Conservation (phyloP, 2,329 filamentous ascomycete species). For the Sporothrix humicola region DNA sequence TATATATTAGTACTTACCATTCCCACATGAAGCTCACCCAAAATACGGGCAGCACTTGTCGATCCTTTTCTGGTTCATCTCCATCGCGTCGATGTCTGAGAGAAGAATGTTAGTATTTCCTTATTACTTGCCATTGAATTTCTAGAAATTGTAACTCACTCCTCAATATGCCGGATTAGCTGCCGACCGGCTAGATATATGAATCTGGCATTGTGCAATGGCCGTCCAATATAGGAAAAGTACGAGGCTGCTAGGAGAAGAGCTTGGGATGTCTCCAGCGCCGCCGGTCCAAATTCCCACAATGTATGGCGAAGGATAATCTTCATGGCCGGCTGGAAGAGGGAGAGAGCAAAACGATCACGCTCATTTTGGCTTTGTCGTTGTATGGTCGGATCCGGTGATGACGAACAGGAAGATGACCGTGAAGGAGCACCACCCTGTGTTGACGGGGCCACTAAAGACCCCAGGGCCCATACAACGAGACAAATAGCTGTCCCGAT, state of each 20-base stretch:
- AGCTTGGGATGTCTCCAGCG: conserved; percentile 44
- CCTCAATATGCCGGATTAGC: conserved; percentile 44
- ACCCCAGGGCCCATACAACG: conserved; percentile 47
- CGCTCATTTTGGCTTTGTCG: conserved; percentile 33
- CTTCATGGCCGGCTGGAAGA: conserved; percentile 47
- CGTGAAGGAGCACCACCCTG: background rate
- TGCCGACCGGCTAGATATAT: conserved; percentile 44
- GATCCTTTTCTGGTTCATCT: conserved; percentile 42
- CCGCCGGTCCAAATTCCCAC: conserved; percentile 44
- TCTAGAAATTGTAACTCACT: conserved; percentile 38
- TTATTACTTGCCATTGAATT: background rate
- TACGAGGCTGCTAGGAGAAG: conserved; percentile 48
- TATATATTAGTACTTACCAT: conserved; percentile 55
- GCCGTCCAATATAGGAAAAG: conserved; percentile 47
- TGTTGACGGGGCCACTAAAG: background rate
- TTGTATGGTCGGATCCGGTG: background rate
- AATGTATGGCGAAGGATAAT: conserved; percentile 45
- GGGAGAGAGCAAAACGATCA: conserved; percentile 43
- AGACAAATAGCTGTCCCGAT: conserved; percentile 47
- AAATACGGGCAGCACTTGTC: conserved; percentile 63
- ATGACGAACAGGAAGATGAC: background rate
- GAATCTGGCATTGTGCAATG: conserved; percentile 48
- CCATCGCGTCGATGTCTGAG: conserved; percentile 2
- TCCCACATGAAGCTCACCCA: conserved; percentile 77
- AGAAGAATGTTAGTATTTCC: background rate